phyloP scores from a whole-genome alignment of 768 basidiomycete species.

The Lentinula edodes region DNA sequence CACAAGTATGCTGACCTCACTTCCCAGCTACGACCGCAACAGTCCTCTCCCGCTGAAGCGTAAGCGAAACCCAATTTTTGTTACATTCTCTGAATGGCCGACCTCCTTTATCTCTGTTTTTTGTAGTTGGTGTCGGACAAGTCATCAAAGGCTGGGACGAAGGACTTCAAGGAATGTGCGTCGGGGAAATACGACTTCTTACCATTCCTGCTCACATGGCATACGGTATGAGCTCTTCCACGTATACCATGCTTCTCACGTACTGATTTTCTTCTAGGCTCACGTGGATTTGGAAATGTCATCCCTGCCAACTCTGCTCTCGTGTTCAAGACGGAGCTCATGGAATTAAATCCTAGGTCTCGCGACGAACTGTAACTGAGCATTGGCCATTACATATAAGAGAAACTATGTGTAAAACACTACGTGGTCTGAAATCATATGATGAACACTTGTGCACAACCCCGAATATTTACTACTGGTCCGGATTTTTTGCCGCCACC shows the following conservation, averaged over 20 bases:
- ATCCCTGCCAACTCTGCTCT: slow-evolving; percentile 80
- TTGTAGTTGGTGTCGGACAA: slow-evolving; percentile 68
- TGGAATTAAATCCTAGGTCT: slow-evolving; percentile 41
- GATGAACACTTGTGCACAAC: too few relatives aligned
- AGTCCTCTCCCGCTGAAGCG: slow-evolving; percentile 74
- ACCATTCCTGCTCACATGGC: slow-evolving; percentile 78
- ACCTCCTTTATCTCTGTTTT: neutral
- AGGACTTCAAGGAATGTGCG: slow-evolving; percentile 79
- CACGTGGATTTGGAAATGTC: slow-evolving; percentile 65
- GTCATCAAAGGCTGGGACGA: slow-evolving; percentile 87
- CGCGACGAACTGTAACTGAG: slow-evolving; percentile 48
- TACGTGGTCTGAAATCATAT: too few relatives aligned
- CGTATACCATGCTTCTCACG: neutral
- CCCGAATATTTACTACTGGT: too few relatives aligned
- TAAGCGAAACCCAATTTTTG: slow-evolving; percentile 25
- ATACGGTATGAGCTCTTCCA: slow-evolving; percentile 58
- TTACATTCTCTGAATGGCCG: too few relatives aligned
- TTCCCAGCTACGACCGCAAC: slow-evolving; percentile 60
- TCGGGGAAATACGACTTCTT: slow-evolving; percentile 82
- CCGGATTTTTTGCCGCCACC: too few relatives aligned
- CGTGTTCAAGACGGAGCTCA: slow-evolving; percentile 83
- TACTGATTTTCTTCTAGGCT: slow-evolving; percentile 34
- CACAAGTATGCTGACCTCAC: neutral
- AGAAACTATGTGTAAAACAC: too few relatives aligned
- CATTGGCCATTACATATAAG: neutral